Base-by-base conservation (phyloP, 2,329 filamentous ascomycete species). In the Phyllosticta citrichinensis region DNA sequence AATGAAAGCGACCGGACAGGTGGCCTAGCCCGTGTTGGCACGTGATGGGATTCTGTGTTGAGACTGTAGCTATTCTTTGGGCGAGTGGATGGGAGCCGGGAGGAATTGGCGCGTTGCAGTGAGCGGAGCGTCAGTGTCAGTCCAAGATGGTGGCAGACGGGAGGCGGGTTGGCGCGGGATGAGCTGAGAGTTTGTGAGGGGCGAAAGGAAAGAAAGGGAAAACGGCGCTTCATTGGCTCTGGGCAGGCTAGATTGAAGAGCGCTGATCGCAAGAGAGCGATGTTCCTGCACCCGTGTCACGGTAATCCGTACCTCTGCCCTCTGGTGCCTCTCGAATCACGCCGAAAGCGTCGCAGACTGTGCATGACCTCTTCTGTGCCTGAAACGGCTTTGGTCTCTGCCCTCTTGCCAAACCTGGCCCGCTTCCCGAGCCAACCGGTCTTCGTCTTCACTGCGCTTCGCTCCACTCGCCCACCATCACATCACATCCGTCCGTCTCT, bases 341-440 rank as follows among this genome's bases (percentile, higher is more conserved):
- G 8, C 14, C n/a, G 17, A 8, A n/a, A 11, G 52, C 52, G 52
- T 27, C 52, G 52, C 52, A 20, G 51, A 53, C 17, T 53, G 20
- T 53, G 52, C 52, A 22, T 53, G 14, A 24, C 24, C 20, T 53
- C 20, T 53, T 53, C 52, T 47, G 52, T 57, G 64, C 64, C 65
- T 72, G 70, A 72, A 69, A 70, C 69, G 65, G 64, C 63, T 63
- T 54, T 62, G 60, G 66, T 66, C 59, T 66, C 54, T 64, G 65
- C 65, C 62, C 56, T 47, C 25, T 53, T 60, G 65, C 19, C 65
- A 66, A 67, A 47, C 12, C 17, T 47, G 66, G 62, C 64, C 40
- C 40, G 57, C 58, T 57, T 63, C 62, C 64, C 61, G 65, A 66
- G 66, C 56, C 51, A 67, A 65, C 65, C 68, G 40, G 67, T 66